A percentile compares a stretch with the other conserved stretches of the same genome.
These are phyloP conservation scores for Claviceps sorghi DNA, from an alignment of 2,329 filamentous ascomycete genomes.

Conservation along the genomic window DNA sequence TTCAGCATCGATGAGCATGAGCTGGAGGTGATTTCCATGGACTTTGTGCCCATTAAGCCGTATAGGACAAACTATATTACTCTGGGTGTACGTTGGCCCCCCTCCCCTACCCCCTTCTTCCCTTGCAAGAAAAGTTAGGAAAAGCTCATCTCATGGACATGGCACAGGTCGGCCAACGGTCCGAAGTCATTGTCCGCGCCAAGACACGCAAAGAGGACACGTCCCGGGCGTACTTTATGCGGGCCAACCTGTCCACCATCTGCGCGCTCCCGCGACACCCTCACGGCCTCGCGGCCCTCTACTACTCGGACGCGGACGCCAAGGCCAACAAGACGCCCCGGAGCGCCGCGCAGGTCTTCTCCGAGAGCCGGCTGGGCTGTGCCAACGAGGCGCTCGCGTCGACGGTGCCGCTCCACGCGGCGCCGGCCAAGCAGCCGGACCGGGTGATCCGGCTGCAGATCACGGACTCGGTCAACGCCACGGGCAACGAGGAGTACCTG, in stretches of 20 bases:
- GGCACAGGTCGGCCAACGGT: slow-evolving; percentile 28
- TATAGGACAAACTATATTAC: slow-evolving; percentile 25
- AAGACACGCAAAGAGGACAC: slow-evolving; percentile 8
- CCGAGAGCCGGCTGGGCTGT: background rate
- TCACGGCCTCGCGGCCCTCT: background rate
- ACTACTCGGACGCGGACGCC: background rate
- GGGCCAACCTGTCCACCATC: background rate
- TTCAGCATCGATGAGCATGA: slow-evolving; percentile 37
- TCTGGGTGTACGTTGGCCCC: background rate
- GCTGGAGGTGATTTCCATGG: slow-evolving; percentile 42
- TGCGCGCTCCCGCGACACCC: background rate
- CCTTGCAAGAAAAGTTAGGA: too few relatives aligned
- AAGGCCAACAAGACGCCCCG: background rate
- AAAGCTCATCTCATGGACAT: too few relatives aligned
- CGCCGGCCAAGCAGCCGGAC: background rate
- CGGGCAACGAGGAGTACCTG: background rate
- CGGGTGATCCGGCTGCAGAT: background rate
- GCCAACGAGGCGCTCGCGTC: background rate
- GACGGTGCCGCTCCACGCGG: background rate
- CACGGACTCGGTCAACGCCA: background rate
- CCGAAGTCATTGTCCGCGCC: slow-evolving; percentile 31
- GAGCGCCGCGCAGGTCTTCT: background rate
- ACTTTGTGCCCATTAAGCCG: slow-evolving; percentile 43
- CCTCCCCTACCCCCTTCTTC: too few relatives aligned
- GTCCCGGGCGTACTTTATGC: background rate